These are phyloP conservation scores for Boletus edulis DNA, from an alignment of 768 basidiomycete genomes.

Conservation along the genomic window DNA sequence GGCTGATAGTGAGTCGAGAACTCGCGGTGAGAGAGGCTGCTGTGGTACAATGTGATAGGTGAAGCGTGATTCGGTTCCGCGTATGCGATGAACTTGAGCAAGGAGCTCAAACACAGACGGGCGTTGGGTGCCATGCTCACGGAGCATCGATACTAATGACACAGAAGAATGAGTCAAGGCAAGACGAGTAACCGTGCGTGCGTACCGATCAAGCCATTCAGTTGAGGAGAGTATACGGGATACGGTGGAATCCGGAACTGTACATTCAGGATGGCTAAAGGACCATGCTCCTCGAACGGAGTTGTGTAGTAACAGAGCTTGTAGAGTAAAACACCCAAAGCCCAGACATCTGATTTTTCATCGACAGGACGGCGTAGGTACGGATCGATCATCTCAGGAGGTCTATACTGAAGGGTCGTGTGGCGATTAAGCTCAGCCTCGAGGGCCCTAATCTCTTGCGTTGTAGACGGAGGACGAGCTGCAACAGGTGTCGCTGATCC, in stretches of 20 bases:
- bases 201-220: slow-evolving; percentile 81
- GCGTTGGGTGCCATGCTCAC: slow-evolving; percentile 83
- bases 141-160: slow-evolving; percentile 79
- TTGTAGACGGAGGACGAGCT: slow-evolving; percentile 66
- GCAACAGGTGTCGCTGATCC: slow-evolving; percentile 85
- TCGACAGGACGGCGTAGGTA: slow-evolving; percentile 81
- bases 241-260: slow-evolving; percentile 91
- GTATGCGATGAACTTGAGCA: slow-evolving; percentile 75
- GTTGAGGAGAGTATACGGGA: slow-evolving; percentile 78
- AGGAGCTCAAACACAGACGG: slow-evolving; percentile 89
- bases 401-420: slow-evolving; percentile 95
- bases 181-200: slow-evolving; percentile 16
- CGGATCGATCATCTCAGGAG: slow-evolving; percentile 98
- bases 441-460: slow-evolving; percentile 80
- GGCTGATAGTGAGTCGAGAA: slow-evolving; percentile 26
- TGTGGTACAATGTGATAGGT: slow-evolving; percentile 58
- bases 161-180: slow-evolving; percentile 8
- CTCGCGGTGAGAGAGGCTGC: slow-evolving; percentile 46
- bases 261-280: slow-evolving; percentile 93
- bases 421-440: slow-evolving; percentile 92
- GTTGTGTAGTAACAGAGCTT: slow-evolving; percentile 99
- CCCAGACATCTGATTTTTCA: slow-evolving; percentile 98
- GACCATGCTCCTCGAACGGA: slow-evolving; percentile 97
- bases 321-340: slow-evolving; percentile 92
- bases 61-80: slow-evolving; percentile 82